Base-by-base conservation (phyloP, 441 rosid species). In the Gossypium trilobum region DNA sequence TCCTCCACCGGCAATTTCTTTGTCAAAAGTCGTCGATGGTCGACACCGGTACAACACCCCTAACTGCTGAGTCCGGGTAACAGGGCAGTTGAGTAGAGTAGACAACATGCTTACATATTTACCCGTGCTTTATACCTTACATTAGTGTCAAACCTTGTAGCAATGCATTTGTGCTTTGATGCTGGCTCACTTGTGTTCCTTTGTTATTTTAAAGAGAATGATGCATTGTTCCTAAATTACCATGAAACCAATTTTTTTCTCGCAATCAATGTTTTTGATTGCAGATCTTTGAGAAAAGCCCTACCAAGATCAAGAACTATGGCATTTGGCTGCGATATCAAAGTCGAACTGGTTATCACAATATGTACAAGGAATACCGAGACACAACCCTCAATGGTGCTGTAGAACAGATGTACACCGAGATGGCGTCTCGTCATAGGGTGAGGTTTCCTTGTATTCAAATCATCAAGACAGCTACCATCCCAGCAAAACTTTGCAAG, bases 281-380 rank as follows among this genome's bases (percentile, higher is more conserved):
- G 59, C 76, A 87, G 88, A 87, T 87, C n/a, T 85, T 75, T 74
- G 88, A 87, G 86, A 83, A 85, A 82, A 83, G 79, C 71, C 91
- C 90, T 0, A 84, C 88, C 1, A 82, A 78, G 5, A 82, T 87
- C 68, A 84, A 87, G 75, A 85, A 84, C 23, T 83, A 82, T 9
- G 91, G 88, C 20, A 82, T 87, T 59, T 85, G 91, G 88, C 84
- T 87, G 75, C 81, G 88, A 51, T 85, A 83, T 78, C 88, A 87
- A 68, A 85, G 88, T 46, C 69, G 86, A 44, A 87, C 88, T 0
- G 87, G 88, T 19, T 22, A 87, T 79, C 88, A 85, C 76, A 85
- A 87, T 80, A 85, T 85, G 91, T 85, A 85, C 80, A 87, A 87
- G 88, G 88, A 87, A 11, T 85, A 72, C 78, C 73, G 87, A 27